Percentiles rank a stretch among this genome's conserved stretches.
Conservation (phyloP, 352 stramenopile species). For the Plasmopara muralis region DNA sequence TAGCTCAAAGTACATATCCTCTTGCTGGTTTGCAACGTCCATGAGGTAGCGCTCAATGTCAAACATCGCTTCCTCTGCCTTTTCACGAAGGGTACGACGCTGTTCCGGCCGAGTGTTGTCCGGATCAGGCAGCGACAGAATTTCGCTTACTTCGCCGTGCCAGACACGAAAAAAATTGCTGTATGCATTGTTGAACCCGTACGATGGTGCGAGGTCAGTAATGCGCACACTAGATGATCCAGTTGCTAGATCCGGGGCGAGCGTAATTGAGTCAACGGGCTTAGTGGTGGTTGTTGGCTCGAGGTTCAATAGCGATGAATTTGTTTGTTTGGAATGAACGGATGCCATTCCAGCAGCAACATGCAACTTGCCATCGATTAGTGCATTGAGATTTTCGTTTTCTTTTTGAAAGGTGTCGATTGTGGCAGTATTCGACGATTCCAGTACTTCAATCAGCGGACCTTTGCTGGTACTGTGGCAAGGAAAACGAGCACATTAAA, state of each 20-base stretch:
- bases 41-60: slow-evolving; percentile 93
- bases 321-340: slow-evolving; percentile 10
- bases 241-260: slow-evolving; percentile 7
- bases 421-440: slow-evolving; percentile 21
- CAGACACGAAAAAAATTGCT: slow-evolving; percentile 90
- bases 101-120: slow-evolving; percentile 72
- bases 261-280: slow-evolving; percentile 9
- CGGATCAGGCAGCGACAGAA: slow-evolving; percentile 90
- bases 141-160: slow-evolving; percentile 87
- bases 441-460: slow-evolving; percentile 81
- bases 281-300: slow-evolving; percentile 20
- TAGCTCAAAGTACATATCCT: slow-evolving; percentile 92
- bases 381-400: slow-evolving; percentile 11
- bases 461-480: slow-evolving; percentile 25
- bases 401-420: slow-evolving; percentile 26
- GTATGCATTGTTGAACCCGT: slow-evolving; percentile 94
- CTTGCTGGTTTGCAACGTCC: slow-evolving; percentile 85
- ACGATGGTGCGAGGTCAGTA: slow-evolving; percentile 57
- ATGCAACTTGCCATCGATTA: slow-evolving; percentile 16
- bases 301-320: slow-evolving; percentile 48
- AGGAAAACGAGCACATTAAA: neutral
- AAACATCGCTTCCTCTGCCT: slow-evolving; percentile 91
- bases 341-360: neutral
- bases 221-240: slow-evolving; percentile 25
- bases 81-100: slow-evolving; percentile 63